Conservation (phyloP, 495 filamentous ascomycete genomes). For the Talaromyces thailandensis region DNA sequence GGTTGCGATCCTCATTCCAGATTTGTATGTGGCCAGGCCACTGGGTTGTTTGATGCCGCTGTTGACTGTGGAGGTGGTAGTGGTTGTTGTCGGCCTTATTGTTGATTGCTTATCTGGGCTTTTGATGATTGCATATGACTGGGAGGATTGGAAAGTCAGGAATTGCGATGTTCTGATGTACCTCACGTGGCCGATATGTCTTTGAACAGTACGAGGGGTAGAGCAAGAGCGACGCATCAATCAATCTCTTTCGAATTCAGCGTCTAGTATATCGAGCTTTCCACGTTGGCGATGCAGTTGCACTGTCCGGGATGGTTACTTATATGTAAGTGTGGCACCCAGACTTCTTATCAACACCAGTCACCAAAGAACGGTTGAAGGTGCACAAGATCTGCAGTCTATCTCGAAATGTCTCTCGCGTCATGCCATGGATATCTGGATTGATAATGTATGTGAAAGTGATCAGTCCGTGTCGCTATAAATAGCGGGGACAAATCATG, state of each 20-base stretch:
- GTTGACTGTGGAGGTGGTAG: background rate
- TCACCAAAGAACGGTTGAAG: background rate
- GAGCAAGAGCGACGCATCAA: background rate
- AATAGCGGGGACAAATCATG: background rate
- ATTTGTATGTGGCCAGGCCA: background rate
- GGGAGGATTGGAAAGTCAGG: background rate
- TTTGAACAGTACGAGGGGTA: background rate
- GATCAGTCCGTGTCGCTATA: background rate
- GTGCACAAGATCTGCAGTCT: background rate
- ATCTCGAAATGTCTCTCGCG: background rate
- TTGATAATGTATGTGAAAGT: background rate
- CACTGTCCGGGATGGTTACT: background rate
- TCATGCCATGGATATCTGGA: background rate
- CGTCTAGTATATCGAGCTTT: background rate
- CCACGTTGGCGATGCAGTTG: background rate
- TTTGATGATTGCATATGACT: background rate
- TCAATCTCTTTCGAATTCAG: background rate
- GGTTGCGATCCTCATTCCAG: slow-evolving; percentile 66
- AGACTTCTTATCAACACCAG: background rate
- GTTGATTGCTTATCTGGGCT: background rate
- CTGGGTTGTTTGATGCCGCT: background rate
- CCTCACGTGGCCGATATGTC: background rate
- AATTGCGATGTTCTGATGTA: background rate
- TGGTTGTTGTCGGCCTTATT: background rate
- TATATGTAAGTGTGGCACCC: background rate